Base-by-base conservation (phyloP, 805 yeast species). In the Candida ipomoeae region DNA sequence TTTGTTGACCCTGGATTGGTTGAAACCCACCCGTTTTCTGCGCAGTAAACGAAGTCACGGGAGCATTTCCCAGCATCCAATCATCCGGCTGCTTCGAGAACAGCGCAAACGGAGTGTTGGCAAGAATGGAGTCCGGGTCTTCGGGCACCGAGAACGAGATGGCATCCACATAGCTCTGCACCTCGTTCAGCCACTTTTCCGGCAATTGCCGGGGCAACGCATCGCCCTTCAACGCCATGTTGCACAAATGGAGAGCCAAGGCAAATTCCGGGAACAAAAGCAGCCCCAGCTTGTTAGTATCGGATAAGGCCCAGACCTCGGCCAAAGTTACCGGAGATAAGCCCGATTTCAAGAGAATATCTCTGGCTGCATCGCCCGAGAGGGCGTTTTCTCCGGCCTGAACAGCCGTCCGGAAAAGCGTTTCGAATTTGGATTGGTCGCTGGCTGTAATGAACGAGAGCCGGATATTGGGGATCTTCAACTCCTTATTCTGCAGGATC, bases 261-360 rank as follows among this genome's bases (percentile, higher is more conserved):
- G 96, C 96, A 74, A 92, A 92, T 67, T 92, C 97, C 2, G 98
- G 98, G 64, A 91, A 92, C 59, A 92, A 70, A 53, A 92, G 78
- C 49, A 82, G 78, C 1, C 98, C 98, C 6, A 94, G 84, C 60
- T 82, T 85, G 59, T 84, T 87, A 2, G 96, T 85, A 63, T 92
- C 98, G n/a, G 96, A 80, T 51, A 92, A 73, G 21, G 86, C 83
- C 98, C 98, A 92, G 53, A 92, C 86, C 59, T 82, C 89, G 2
- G 92, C 92, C 58, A 92, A 75, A 40, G 84, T 81, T 23, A 80
- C 75, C 2, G 96, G 89, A 39, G 81, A 74, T 48, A 92, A 74
- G 6, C 89, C 88, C 0, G 97, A 90, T 57, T 87, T 81, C 71
- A 89, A 73, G 59, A 92, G 74, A 52, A 92, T 84, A 54, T 82